Percentiles rank a stretch among this genome's conserved stretches.
Evolutionary conservation across 176 grass and related monocot species (phyloP).

Genomic region (Aechmea fasciata): DNA sequence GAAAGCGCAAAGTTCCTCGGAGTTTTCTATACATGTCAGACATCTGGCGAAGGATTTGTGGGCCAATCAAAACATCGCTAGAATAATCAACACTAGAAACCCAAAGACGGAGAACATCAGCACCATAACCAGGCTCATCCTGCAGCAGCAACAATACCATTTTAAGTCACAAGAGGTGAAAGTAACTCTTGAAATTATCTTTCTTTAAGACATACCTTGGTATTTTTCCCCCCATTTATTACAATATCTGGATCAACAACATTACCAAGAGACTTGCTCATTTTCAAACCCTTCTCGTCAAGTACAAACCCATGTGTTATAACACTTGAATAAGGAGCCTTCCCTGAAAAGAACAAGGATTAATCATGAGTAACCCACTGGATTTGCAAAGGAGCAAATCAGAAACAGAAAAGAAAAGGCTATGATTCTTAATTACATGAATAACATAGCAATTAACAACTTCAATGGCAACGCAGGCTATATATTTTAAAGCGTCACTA

Average conservation of each 20-base stretch:
- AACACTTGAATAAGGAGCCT: constrained; percentile 83
- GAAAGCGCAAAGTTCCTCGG: constrained; percentile 83
- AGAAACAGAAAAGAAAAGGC: background rate
- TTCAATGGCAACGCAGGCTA: too few species aligned
- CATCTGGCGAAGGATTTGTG: constrained; percentile 74
- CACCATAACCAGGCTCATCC: constrained; percentile 86
- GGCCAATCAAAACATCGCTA: constrained; percentile 76
- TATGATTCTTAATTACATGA: too few species aligned
- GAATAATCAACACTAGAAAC: constrained; percentile 96
- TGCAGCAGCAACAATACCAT: constrained; percentile 34
- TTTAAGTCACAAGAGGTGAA: constrained; percentile 3
- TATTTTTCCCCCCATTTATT: constrained; percentile 85
- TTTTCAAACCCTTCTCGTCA: constrained; percentile 91
- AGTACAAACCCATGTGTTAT: constrained; percentile 93
- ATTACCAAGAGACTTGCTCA: constrained; percentile 98
- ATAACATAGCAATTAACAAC: too few species aligned
- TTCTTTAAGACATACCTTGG: constrained; percentile 38
- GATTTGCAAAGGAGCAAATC: background rate
- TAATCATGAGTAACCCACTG: background rate
- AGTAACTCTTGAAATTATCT: background rate
- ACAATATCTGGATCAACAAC: constrained; percentile 71
- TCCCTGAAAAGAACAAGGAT: constrained; percentile 38
- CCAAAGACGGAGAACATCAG: constrained; percentile 94
- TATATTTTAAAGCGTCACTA: too few species aligned
- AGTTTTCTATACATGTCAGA: constrained; percentile 96